phyloP scores from a whole-genome alignment of 1,284 basidiomycete species.

The Sanghuangporus weigelae region DNA sequence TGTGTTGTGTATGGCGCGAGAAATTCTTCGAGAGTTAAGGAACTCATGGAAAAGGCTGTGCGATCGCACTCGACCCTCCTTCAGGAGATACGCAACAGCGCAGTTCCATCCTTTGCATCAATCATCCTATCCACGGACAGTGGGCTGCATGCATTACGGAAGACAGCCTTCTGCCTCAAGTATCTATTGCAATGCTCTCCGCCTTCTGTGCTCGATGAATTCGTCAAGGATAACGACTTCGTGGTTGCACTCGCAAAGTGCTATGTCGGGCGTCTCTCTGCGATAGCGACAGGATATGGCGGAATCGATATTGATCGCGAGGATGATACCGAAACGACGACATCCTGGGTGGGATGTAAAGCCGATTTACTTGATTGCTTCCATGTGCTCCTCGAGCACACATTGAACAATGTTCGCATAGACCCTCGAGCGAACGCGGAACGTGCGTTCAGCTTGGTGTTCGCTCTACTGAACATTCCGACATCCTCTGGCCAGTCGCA shows the following conservation, averaged over 20 bases:
- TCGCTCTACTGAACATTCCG: slow-evolving; percentile 43
- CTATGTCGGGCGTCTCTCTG: slow-evolving; percentile 50
- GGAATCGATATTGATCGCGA: slow-evolving; percentile 53
- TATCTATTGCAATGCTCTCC: slow-evolving; percentile 50
- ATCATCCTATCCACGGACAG: slow-evolving; percentile 38
- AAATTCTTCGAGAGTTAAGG: slow-evolving; percentile 38
- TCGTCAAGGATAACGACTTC: slow-evolving; percentile 47
- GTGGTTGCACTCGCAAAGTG: slow-evolving; percentile 50
- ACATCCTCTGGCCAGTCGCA: slow-evolving; percentile 19
- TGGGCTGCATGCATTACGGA: slow-evolving; percentile 60
- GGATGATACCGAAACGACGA: slow-evolving; percentile 41
- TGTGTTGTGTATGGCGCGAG: slow-evolving; percentile 47
- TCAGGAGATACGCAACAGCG: slow-evolving; percentile 34
- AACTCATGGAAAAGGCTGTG: slow-evolving; percentile 39
- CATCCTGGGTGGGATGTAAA: slow-evolving; percentile 32
- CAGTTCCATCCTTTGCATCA: slow-evolving; percentile 49
- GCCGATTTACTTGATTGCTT: slow-evolving; percentile 64
- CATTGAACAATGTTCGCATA: slow-evolving; percentile 46
- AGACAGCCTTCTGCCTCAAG: slow-evolving; percentile 52
- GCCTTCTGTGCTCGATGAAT: slow-evolving; percentile 40
- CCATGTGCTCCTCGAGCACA: slow-evolving; percentile 47
- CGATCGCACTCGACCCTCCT: slow-evolving; percentile 28
- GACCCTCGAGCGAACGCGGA: slow-evolving; percentile 39
- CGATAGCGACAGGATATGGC: slow-evolving; percentile 26
- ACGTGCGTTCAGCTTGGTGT: slow-evolving; percentile 49